phyloP scores from a whole-genome alignment of 2,329 filamentous ascomycete species.

The Madurella fahalii region DNA sequence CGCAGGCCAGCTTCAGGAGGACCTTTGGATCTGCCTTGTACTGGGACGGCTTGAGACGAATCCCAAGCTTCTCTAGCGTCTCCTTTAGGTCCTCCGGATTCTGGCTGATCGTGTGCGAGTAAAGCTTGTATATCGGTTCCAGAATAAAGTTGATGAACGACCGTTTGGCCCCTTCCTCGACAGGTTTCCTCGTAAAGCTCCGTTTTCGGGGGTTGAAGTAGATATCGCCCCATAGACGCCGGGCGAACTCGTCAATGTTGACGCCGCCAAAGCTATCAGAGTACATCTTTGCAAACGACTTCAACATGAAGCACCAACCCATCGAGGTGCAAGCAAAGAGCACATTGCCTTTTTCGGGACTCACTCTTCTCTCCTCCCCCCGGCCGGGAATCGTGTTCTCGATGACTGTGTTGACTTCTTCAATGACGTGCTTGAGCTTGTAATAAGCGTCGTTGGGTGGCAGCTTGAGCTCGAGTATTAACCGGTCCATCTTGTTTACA shows the following conservation, averaged over 20 bases:
- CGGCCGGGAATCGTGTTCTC: slow-evolving; percentile 79
- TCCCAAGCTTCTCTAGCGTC: slow-evolving; percentile 75
- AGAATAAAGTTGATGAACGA: slow-evolving; percentile 93
- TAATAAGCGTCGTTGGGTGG: slow-evolving; percentile 96
- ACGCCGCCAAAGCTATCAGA: slow-evolving; percentile 80
- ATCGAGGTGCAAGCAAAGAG: slow-evolving; percentile 89
- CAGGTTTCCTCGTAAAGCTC: slow-evolving; percentile 82
- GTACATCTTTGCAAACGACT: slow-evolving; percentile 96
- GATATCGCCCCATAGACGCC: slow-evolving; percentile 89
- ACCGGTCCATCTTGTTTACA: slow-evolving; percentile 94
- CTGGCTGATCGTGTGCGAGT: slow-evolving; percentile 89
- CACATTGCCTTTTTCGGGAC: slow-evolving; percentile 97
- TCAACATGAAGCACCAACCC: slow-evolving; percentile 94
- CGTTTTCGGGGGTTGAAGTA: slow-evolving; percentile 91
- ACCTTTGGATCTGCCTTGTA: slow-evolving; percentile 87
- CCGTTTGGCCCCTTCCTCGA: slow-evolving; percentile 75
- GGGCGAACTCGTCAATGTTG: slow-evolving; percentile 77
- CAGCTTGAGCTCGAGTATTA: slow-evolving; percentile 90
- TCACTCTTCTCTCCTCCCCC: slow-evolving; percentile 75
- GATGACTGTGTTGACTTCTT: slow-evolving; percentile 95
- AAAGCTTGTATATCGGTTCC: slow-evolving; percentile 97
- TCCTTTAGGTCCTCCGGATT: slow-evolving; percentile 78
- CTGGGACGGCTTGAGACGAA: slow-evolving; percentile 85
- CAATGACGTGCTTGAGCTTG: slow-evolving; percentile 97
- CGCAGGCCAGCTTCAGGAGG: slow-evolving; percentile 82